Conservation (phyloP, 176 grass and related monocot species). For the Rhynchospora pubera region DNA sequence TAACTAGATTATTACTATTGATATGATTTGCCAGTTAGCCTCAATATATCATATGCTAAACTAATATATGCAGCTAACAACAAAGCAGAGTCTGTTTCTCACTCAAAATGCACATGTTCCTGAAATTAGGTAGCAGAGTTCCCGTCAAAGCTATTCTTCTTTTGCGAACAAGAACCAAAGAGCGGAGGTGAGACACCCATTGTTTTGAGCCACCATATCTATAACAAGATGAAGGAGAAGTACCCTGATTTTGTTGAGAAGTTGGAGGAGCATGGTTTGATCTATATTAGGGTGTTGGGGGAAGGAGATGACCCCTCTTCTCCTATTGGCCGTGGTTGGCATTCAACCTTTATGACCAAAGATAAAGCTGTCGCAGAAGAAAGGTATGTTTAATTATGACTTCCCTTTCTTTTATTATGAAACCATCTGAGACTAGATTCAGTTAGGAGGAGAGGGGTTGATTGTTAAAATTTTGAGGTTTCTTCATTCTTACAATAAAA, state of each 20-base stretch:
- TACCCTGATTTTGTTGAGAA: slow-evolving; percentile 72
- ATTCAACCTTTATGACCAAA: slow-evolving; percentile 81
- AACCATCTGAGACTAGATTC: neutral
- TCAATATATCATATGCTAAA: neutral
- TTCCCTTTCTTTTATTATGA: neutral
- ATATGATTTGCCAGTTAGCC: neutral
- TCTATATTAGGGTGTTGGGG: slow-evolving; percentile 73
- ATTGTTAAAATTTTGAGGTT: neutral
- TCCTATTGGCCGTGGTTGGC: slow-evolving; percentile 92
- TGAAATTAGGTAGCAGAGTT: slow-evolving; percentile 66
- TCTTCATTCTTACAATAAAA: neutral
- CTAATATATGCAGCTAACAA: neutral
- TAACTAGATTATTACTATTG: neutral
- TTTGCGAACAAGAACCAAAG: slow-evolving; percentile 73
- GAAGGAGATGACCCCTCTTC: slow-evolving; percentile 90
- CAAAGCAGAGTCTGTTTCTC: neutral
- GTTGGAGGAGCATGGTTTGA: slow-evolving; percentile 56
- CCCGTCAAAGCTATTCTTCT: slow-evolving; percentile 82
- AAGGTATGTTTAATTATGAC: slow-evolving; percentile 33
- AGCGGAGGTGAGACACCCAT: slow-evolving; percentile 74
- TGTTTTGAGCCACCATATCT: slow-evolving; percentile 69
- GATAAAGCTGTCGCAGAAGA: slow-evolving; percentile 60
- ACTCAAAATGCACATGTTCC: neutral
- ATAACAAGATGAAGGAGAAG: slow-evolving; percentile 60
- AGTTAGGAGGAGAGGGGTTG: too few relatives aligned